Conservation (phyloP, 176 grass and related monocot species). For the Rhipidocladum racemiflorum region DNA sequence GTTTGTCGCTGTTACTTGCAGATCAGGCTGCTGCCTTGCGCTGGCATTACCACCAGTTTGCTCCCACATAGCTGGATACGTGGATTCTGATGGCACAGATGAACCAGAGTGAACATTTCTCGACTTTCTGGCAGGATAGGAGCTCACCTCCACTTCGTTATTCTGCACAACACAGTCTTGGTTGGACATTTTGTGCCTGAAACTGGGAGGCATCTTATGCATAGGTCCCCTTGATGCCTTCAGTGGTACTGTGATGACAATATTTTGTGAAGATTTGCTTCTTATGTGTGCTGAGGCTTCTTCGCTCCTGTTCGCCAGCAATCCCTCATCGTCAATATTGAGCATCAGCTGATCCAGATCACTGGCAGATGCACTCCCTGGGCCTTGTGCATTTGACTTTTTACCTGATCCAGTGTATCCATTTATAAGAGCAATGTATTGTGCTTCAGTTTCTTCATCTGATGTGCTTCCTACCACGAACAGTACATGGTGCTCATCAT, state of each 20-base stretch:
- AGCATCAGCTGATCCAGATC: slow-evolving; percentile 49
- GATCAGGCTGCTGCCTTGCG: slow-evolving; percentile 11
- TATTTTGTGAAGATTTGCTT: not conserved
- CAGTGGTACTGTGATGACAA: not conserved
- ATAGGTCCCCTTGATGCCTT: not conserved
- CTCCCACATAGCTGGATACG: slow-evolving; percentile 13
- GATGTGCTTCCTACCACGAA: slow-evolving; percentile 31
- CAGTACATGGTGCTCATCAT: slow-evolving; percentile 42
- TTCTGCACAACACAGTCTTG: not conserved
- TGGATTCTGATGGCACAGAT: slow-evolving; percentile 36
- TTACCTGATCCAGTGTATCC: slow-evolving; percentile 20
- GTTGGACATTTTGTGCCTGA: not conserved
- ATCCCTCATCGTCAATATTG: slow-evolving; percentile 16
- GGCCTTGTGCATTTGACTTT: slow-evolving; percentile 2
- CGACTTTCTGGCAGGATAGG: not conserved
- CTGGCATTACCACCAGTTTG: too few relatives aligned
- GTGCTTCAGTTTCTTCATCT: slow-evolving; percentile 44
- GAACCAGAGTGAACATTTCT: slow-evolving; percentile 18
- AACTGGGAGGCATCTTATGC: not conserved
- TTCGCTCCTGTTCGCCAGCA: not conserved
- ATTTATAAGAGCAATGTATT: slow-evolving; percentile 52
- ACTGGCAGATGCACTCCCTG: slow-evolving; percentile 19
- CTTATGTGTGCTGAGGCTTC: not conserved
- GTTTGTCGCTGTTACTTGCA: not conserved
- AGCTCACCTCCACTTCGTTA: not conserved